Evolutionary conservation across 345 rosid species (phyloP), one percentile per base, ranked within the genome.

Genomic region (Punica granatum): DNA sequence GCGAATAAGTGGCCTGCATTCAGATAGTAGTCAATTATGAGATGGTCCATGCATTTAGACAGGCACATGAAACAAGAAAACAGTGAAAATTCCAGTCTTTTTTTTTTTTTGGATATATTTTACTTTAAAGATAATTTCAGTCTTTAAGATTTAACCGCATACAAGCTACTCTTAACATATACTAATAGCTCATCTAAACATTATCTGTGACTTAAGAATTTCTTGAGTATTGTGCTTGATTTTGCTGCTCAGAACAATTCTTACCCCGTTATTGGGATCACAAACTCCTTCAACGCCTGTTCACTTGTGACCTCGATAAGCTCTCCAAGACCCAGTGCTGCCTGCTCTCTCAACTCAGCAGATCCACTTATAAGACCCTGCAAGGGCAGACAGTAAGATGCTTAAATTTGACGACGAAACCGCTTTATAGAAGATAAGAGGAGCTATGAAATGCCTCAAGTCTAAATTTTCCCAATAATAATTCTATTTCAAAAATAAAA

Each of bases 231-330:
- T 13, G 61, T 28, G 61, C 11, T 30, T 56, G 6, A 56, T 26
- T 56, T 56, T 56, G 33, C 18, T 28, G 61, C 34, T 26, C 19
- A 26, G 32, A 56, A 56, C 6, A 63, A 63, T 28, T 3, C 36
- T 35, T 87, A 94, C 99, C 99, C 99, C 43, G 99, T 94, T 76
- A 94, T 86, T 18, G 89, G 96, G 72, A 94, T 94, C 74, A 91
- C 97, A 58, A 91, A 91, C 74, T 85, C 97, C 82, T 82, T 94
- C 64, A 94, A 69, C 13, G 91, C 78, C 77, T 84, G 84, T 78
- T 94, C 99, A 53, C 97, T 91, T 49, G 99, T 94, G 75, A 91
- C 95, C 83, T 94, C 97, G 75, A 94, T 82, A 66, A 94, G 95
- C 83, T 94, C 97, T 67, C 99, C 99, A 64, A 94, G 95, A 75